These are phyloP conservation scores for Pythium brachiatum DNA, from an alignment of 352 stramenopile genomes.

Conservation along the genomic window DNA sequence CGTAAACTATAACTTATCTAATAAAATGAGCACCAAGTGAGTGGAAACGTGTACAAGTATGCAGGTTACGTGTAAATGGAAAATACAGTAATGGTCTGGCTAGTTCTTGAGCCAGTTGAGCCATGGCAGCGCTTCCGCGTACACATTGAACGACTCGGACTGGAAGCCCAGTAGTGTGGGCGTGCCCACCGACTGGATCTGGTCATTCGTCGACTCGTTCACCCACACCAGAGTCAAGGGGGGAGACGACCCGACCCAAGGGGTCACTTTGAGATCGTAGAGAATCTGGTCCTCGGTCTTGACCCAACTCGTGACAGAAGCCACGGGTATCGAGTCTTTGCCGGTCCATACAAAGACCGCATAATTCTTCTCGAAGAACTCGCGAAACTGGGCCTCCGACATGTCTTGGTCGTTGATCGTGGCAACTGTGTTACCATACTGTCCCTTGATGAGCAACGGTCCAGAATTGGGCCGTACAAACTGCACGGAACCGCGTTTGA, in stretches of 20 bases:
- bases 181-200: neutral
- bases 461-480: neutral
- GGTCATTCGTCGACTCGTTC: neutral
- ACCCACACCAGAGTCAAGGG: neutral
- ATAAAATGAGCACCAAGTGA: no score
- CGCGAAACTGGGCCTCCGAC: neutral
- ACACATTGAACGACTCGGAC: neutral
- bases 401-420: neutral
- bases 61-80: no score
- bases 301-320: neutral
- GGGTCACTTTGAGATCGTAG: neutral
- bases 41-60: no score
- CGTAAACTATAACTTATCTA: constrained; percentile 10
- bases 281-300: neutral
- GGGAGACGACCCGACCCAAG: neutral
- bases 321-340: no score
- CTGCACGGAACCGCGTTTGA: neutral
- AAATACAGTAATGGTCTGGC: no score
- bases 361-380: neutral
- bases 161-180: neutral
- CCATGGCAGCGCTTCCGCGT: neutral
- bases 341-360: neutral
- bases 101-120: neutral
- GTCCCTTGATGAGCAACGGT: neutral
- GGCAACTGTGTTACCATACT: neutral